Percentiles rank a stretch among this genome's conserved stretches.
Conservation (phyloP, 305 asterid genomes). For the Solanum aculeatissimum region DNA sequence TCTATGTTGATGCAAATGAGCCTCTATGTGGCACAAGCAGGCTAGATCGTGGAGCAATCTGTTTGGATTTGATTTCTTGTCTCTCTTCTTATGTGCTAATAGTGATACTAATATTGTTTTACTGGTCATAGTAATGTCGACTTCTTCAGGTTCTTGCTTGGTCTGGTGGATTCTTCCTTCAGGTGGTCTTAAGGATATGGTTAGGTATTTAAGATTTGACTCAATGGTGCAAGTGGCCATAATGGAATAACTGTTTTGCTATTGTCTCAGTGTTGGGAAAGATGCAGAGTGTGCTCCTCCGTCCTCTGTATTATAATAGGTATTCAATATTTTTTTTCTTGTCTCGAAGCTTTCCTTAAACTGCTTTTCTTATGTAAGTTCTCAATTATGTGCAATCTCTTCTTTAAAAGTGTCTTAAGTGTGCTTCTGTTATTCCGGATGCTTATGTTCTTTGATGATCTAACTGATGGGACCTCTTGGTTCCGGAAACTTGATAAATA, state of each 20-base stretch:
- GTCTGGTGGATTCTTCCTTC: not conserved
- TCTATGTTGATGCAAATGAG: not conserved
- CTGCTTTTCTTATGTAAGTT: not conserved
- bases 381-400: not conserved
- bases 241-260: not conserved
- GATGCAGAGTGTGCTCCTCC: not conserved
- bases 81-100: not conserved
- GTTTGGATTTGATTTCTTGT: not conserved
- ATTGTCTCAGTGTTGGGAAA: not conserved
- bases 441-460: not conserved
- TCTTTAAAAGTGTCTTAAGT: not conserved
- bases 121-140: not conserved
- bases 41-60: not conserved
- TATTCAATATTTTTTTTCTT: not conserved
- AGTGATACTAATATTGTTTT: not conserved
- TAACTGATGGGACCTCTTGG: not conserved
- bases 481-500: not conserved
- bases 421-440: not conserved
- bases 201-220: not conserved
- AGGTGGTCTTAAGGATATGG: not conserved
- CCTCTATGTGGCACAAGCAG: not conserved
- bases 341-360: not conserved
- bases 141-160: not conserved
- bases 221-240: not conserved
- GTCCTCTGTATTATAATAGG: not conserved